Evolutionary conservation across 2,329 filamentous ascomycete species (phyloP), one percentile per base, ranked within the genome.

Genomic region (Xylariaceae sp.): DNA sequence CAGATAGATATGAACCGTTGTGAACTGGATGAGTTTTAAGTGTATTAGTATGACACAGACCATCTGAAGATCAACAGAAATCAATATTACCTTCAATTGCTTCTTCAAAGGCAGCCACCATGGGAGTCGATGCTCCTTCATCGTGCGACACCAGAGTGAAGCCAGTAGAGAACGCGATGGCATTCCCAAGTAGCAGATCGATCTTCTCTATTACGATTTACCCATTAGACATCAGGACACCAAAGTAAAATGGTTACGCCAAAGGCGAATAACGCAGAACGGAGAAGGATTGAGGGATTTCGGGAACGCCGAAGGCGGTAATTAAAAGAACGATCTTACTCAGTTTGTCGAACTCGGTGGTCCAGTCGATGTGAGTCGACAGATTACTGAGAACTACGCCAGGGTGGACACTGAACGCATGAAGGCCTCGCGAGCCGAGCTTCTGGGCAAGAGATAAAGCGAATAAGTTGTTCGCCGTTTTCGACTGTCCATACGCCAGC

Each of bases 401-500:
- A 0, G 71, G 71, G 19, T 72, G 62, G 1, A 72, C 45, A 31
- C 70, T 73, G 43, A 64, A 69, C 1, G 69, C 60, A 9, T 39
- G 38, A 16, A 59, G 48, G 71, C 14, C 14, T 36, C 14, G 33
- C 10, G 33, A 10, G 14, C 33, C 33, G 10, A 36, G 14, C 10
- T 36, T 36, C 33, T 36, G 10, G 14, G 33, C 33, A 10, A 36
- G 14, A 10, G 33, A 36, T 10, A 36, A 10, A 10, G 33, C 33
- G 10, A 36, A 10, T 14, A 36, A 14, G 10, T 10, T 36, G 14
- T 36, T 36, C 14, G 33, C 33, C 10, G 33, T 36, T 14, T 36
- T 72, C 41, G 67, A 63, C 48, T 72, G 70, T 5, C 64, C 70
- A 14, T 72, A 72, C 2, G 67, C 64, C 3, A 41, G n/a, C 67